Evolutionary conservation across 192 early-diverging fungal genomes (phyloP), one percentile per base, ranked within the genome.

Genomic region (Mortierella antarctica): DNA sequence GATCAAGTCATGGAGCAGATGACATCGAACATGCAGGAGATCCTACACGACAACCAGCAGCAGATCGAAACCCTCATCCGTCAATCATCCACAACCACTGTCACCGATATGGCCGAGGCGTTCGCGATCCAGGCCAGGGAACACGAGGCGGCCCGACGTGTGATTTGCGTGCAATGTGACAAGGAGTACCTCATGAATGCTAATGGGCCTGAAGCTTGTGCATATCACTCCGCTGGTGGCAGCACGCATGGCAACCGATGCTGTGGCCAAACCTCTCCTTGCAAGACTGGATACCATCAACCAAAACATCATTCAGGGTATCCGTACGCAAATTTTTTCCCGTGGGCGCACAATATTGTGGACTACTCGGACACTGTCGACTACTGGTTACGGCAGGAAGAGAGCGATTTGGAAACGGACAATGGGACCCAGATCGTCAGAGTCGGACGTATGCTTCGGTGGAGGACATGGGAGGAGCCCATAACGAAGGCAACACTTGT

Each of bases 281-380:
- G 73, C 50, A 10, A 52, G 48, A 57, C 53, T 18, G 73, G 65
- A 0, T 61, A 50, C 15, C 73, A 75, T 62, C 57, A 60, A 40
- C 57, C 50, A 13, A 50, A 75, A 6, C 73, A 75, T 50, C 73
- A 75, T n/a, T 75, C 73, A 7, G 45, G 56, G 12, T 75, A 75
- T 40, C 73, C 73, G 17, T 75, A 75, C 51, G 17, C 49, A 11
- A 59, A 55, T 4, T 75, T 75, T 31, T 68, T 67, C 45, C 53
- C 52, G 5, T 75, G 48, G 45, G 55, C 73, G 1, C 46, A 60
- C 23, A 40, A 47, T 17, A 73, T 83, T 41, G 70, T 71, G 17
- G 62, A 51, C 12, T 78, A 81, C 50, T 56, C 57, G 42, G 77
- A 84, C 48, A 84, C 83, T 23, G 66, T 83, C 7, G 71, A 72